These are phyloP conservation scores for Neotropicomus parvogracilis DNA, from an alignment of 1,284 basidiomycete species.

Conservation along the genomic window DNA sequence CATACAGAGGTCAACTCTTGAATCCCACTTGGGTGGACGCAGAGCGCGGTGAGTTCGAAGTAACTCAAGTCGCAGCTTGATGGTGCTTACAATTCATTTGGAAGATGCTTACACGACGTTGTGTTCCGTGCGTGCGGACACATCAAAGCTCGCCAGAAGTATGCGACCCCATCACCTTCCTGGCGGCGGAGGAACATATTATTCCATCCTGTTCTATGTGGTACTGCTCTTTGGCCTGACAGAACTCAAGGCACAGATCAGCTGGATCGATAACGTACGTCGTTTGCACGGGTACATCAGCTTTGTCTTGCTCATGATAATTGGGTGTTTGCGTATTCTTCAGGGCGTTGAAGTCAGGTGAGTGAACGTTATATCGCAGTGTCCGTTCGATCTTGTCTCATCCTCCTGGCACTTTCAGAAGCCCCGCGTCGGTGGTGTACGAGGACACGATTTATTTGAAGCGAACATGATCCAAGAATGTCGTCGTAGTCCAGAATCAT, in stretches of 20 bases:
- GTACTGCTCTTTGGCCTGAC: conserved; percentile 42
- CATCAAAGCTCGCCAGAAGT: conserved; percentile 27
- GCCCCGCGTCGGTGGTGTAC: conserved; percentile 38
- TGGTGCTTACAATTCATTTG: background rate
- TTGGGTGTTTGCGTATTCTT: background rate
- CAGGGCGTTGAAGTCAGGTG: conserved; percentile 31
- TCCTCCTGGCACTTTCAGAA: conserved; percentile 24
- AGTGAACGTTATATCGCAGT: conserved; percentile 7
- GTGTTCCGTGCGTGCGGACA: conserved; percentile 37
- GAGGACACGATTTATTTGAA: conserved; percentile 22
- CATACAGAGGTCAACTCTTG: conserved; percentile 23
- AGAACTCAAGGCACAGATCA: conserved; percentile 43
- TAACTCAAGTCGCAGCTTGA: background rate
- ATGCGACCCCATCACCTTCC: conserved; percentile 18
- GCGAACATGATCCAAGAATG: conserved; percentile 2
- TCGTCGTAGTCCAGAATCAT: no score
- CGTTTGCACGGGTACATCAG: background rate
- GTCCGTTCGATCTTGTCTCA: background rate
- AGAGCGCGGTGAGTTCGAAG: conserved; percentile 17
- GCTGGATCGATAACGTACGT: conserved; percentile 39
- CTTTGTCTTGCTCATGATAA: background rate
- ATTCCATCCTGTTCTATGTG: conserved; percentile 35
- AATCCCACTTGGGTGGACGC: conserved; percentile 22
- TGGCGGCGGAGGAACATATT: conserved; percentile 28
- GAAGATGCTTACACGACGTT: conserved; percentile 34